Base-by-base conservation (phyloP, 2,329 filamentous ascomycete species). In the Paradendryphiella salina region DNA sequence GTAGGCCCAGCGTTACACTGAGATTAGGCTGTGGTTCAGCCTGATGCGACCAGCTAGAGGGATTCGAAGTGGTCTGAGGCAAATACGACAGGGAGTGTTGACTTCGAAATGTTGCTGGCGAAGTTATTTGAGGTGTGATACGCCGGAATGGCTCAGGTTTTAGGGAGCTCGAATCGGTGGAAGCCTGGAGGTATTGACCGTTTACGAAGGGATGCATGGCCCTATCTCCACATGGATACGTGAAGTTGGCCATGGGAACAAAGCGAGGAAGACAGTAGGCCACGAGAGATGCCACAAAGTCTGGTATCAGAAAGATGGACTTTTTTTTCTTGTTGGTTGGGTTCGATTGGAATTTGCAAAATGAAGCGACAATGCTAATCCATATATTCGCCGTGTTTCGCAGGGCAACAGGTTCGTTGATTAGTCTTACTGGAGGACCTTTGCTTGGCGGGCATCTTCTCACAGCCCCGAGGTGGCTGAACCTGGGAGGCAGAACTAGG, bases 1-100 rank as follows among this genome's bases (percentile, higher is more conserved):
- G 50, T 23, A 36, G 46, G 36, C 50, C 36, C 6, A 9, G 6
- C 10, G 46, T 48, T 28, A 36, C 13, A n/a, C 23, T 39, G n/a
- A 42, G 33, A 46, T 36, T 54, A 64, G 61, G 56, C 55, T 65
- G 61, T 46, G 38, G 11, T 39, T 53, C 52, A 56, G 59, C 52
- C 55, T 60, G 52, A 20, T 57, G 46, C 37, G 54, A 52, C 11
- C 46, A 41, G 23, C 21, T 13, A 8, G 38, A 38, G 8, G 15
- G 28, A 1, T n/a, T 39, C 26, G 14, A 36, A n/a, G 34, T 34
- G 17, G 29, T 37, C 35, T 51, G 44, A 10, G 57, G 39, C 26
- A 59, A 63, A 32, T 42, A 46, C 9, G 44, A 28, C 26, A 57
- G n/a, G 2, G 57, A 63, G 28, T 57, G 57, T 29, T 59, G 52